These are phyloP conservation scores for Inonotus hispidus DNA, from an alignment of 1,284 basidiomycete species.

Conservation along the genomic window DNA sequence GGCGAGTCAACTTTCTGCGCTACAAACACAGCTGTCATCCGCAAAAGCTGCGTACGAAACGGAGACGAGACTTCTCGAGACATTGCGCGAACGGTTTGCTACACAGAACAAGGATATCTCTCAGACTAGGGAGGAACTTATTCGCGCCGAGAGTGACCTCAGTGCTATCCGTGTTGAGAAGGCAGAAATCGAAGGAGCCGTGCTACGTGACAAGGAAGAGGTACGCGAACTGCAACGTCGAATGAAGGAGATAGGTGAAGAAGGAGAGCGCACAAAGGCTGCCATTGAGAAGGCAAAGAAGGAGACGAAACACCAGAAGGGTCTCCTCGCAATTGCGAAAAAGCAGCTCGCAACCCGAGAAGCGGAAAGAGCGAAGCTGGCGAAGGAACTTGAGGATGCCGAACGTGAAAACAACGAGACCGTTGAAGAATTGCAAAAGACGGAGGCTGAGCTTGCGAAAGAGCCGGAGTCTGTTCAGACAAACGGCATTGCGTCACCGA, in stretches of 20 bases:
- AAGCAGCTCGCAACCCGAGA: conserved; percentile 92
- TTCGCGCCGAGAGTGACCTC: conserved; percentile 88
- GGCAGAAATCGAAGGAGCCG: conserved; percentile 83
- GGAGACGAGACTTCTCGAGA: conserved; percentile 71
- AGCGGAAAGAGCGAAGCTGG: conserved; percentile 63
- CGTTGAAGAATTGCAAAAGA: conserved; percentile 52
- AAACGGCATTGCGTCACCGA: conserved; percentile 17
- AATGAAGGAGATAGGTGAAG: conserved; percentile 76
- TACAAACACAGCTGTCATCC: conserved; percentile 71
- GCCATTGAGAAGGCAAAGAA: conserved; percentile 88
- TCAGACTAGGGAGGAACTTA: conserved; percentile 75
- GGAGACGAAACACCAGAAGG: conserved; percentile 95
- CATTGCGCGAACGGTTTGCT: conserved; percentile 67
- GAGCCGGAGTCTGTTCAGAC: conserved; percentile 17
- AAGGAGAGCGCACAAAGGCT: conserved; percentile 67
- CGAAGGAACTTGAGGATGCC: conserved; percentile 69
- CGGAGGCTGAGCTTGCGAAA: conserved; percentile 47
- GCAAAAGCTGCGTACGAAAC: conserved; percentile 81
- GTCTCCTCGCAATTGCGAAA: conserved; percentile 87
- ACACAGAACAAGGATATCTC: conserved; percentile 77
- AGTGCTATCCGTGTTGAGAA: conserved; percentile 88
- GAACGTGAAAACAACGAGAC: conserved; percentile 47
- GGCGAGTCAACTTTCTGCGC: conserved; percentile 61
- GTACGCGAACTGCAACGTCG: conserved; percentile 80
- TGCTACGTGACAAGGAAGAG: conserved; percentile 94